Conservation (phyloP, 345 rosid species). For the Pugionium cornutum region DNA sequence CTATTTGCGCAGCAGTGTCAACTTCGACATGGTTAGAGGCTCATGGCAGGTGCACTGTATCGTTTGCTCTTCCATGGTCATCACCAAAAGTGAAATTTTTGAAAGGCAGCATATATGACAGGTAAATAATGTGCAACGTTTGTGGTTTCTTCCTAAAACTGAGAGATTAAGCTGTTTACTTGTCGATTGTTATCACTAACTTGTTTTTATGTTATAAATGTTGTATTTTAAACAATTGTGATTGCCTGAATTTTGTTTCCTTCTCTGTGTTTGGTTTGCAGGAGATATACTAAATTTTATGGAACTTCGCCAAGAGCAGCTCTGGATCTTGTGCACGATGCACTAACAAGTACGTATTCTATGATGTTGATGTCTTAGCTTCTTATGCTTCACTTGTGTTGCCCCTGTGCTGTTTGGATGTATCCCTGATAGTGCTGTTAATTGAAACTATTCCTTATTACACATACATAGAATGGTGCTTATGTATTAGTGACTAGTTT, state of each 20-base stretch:
- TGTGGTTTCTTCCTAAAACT: slow-evolving; percentile 7
- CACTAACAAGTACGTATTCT: slow-evolving; percentile 66
- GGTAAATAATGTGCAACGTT: slow-evolving; percentile 46
- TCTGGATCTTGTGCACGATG: slow-evolving; percentile 82
- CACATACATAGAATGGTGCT: neutral
- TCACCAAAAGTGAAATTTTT: slow-evolving; percentile 88
- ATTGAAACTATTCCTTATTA: neutral
- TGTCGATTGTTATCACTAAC: slow-evolving; percentile 1
- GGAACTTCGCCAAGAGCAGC: slow-evolving; percentile 92
- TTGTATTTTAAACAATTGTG: slow-evolving; percentile 4
- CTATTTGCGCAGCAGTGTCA: slow-evolving; percentile 91
- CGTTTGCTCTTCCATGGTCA: slow-evolving; percentile 98
- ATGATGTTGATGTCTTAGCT: slow-evolving; percentile 14
- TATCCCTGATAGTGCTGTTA: slow-evolving; percentile 10
- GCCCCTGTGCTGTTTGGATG: slow-evolving; percentile 22
- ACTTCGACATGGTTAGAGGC: slow-evolving; percentile 99
- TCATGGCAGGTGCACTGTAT: slow-evolving; percentile 89
- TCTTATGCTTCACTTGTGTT: slow-evolving; percentile 21
- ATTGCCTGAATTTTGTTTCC: slow-evolving; percentile 14
- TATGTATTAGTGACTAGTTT: slow-evolving; percentile 7
- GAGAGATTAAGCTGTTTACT: slow-evolving; percentile 13
- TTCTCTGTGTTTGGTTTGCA: slow-evolving; percentile 34
- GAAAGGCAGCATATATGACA: slow-evolving; percentile 82
- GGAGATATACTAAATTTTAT: slow-evolving; percentile 94
- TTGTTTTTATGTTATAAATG: neutral